Evolutionary conservation across 2,329 filamentous ascomycete genomes (phyloP), one percentile per base, ranked within the genome.

Genomic region (Alternaria conjuncta): DNA sequence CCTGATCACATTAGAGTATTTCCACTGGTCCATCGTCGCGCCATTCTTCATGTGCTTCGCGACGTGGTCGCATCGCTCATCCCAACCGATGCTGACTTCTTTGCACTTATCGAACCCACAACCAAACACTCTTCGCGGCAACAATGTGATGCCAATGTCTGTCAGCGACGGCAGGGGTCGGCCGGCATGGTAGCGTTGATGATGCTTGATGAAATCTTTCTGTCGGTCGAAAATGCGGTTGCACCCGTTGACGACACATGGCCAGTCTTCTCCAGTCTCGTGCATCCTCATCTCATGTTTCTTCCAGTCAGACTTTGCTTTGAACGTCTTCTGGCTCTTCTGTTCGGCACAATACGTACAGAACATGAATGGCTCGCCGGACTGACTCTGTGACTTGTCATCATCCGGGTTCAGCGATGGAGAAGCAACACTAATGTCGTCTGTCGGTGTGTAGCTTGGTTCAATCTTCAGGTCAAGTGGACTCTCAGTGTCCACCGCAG

Each of bases 11-110:
- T 78, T 79, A 15, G 77, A 78, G 60, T 80, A 79, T 55, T 78
- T 78, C 78, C 78, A 80, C 21, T 78, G 71, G 36, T 78, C 73
- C 20, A 72, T 74, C 9, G 69, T 74, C 13, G 71, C 70, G 20
- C 78, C 78, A 21, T 79, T 78, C 64, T 79, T 78, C 76, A 79
- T 79, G 50, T 79, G 77, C 57, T 79, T 78, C 6, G 77, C 78
- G 43, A 80, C 76, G 51, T 80, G 78, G 58, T 79, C 75, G 62
- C 77, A 79, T 50, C 78, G 72, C 59, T 79, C 77, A 43, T 80
- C 77, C 77, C 77, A 80, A 28, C 76, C 76, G 54, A 78, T 78
- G 70, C 75, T 79, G 20, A 80, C 76, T 44, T 78, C 76, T 69
- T 80, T 80, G 56, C 78, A 80, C 43, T 77, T 78, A 50, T 79